A percentile compares a stretch with the other conserved stretches of the same genome.
These are phyloP conservation scores for Kwoniella heveanensis DNA, from an alignment of 768 basidiomycete species.

Conservation along the genomic window DNA sequence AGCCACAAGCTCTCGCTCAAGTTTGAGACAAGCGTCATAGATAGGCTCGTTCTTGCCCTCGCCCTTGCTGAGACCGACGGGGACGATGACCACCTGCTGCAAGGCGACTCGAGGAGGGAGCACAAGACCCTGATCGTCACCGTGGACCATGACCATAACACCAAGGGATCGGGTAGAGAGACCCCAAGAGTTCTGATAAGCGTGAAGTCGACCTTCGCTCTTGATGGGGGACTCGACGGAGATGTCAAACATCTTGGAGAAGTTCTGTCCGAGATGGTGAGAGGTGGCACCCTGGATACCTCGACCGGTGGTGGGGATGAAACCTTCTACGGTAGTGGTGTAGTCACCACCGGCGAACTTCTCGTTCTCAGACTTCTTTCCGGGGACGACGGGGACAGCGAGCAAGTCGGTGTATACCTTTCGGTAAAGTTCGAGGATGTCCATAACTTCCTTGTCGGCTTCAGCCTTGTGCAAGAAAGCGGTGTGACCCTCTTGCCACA, in stretches of 20 bases:
- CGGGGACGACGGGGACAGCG: slow-evolving; percentile 94
- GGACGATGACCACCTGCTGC: slow-evolving; percentile 86
- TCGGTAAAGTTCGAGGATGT: slow-evolving; percentile 94
- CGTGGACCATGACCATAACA: slow-evolving; percentile 99
- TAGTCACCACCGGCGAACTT: slow-evolving; percentile 98
- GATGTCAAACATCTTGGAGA: slow-evolving; percentile 98
- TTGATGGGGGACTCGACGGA: slow-evolving; percentile 81
- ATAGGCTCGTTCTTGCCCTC: slow-evolving; percentile 63
- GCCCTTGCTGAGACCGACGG: slow-evolving; percentile 79
- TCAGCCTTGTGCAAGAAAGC: slow-evolving; percentile 85
- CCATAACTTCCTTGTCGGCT: slow-evolving; percentile 85
- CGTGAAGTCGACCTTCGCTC: slow-evolving; percentile 65
- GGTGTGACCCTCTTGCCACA: slow-evolving; percentile 99
- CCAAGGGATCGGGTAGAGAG: slow-evolving; percentile 93
- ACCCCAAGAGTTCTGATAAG: slow-evolving; percentile 99
- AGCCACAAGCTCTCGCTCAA: slow-evolving; percentile 72
- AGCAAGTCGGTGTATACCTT: slow-evolving; percentile 95
- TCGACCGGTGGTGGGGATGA: slow-evolving; percentile 93
- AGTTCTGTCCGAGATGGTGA: slow-evolving; percentile 97
- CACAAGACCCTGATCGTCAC: slow-evolving; percentile 95
- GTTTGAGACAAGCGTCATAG: slow-evolving; percentile 73
- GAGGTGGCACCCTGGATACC: slow-evolving; percentile 98
- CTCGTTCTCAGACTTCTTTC: slow-evolving; percentile 97
- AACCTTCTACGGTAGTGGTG: slow-evolving; percentile 97
- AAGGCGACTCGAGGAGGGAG: slow-evolving; percentile 96